These are phyloP conservation scores for Pseudocercospora pini-densiflorae DNA, from an alignment of 2,329 filamentous ascomycete genomes.

Conservation along the genomic window DNA sequence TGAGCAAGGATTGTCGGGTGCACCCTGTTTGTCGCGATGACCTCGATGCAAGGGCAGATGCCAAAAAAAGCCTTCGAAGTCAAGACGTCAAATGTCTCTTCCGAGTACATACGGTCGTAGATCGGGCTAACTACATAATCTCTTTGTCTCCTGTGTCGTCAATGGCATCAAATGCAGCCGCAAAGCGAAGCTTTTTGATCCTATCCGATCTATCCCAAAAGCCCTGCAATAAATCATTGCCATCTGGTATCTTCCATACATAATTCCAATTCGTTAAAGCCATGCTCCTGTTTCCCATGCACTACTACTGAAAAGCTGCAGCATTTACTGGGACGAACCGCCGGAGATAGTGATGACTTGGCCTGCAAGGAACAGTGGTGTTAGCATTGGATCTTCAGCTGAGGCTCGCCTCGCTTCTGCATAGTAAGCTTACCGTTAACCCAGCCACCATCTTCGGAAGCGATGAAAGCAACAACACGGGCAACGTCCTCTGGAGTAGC, in stretches of 20 bases:
- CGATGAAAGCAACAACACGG: conserved; percentile 46
- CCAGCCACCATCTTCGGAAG: conserved; percentile 45
- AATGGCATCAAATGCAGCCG: not conserved
- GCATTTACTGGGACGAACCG: conserved; percentile 44
- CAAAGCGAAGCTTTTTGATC: not conserved
- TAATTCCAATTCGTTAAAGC: conserved; percentile 4
- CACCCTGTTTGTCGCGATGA: not conserved
- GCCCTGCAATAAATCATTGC: not conserved
- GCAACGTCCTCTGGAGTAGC: conserved; percentile 52
- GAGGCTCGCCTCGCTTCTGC: not conserved
- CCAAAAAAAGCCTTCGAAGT: not conserved
- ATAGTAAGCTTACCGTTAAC: conserved; percentile 41
- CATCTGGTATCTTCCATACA: conserved; percentile 8
- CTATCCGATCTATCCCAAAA: conserved; percentile 6
- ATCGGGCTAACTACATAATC: not conserved
- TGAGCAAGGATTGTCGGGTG: not conserved
- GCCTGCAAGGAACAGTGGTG: conserved; percentile 30
- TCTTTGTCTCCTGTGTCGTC: not conserved
- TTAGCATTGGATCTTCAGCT: conserved; percentile 21
- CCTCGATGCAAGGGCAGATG: not conserved
- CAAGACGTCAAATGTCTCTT: not conserved
- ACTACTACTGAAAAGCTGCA: not conserved
- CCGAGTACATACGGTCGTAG: not conserved
- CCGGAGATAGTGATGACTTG: conserved; percentile 51
- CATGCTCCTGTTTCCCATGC: conserved; percentile 11